Base-by-base conservation (phyloP, 768 basidiomycete genomes). In the Xerocomus spinulosus region DNA sequence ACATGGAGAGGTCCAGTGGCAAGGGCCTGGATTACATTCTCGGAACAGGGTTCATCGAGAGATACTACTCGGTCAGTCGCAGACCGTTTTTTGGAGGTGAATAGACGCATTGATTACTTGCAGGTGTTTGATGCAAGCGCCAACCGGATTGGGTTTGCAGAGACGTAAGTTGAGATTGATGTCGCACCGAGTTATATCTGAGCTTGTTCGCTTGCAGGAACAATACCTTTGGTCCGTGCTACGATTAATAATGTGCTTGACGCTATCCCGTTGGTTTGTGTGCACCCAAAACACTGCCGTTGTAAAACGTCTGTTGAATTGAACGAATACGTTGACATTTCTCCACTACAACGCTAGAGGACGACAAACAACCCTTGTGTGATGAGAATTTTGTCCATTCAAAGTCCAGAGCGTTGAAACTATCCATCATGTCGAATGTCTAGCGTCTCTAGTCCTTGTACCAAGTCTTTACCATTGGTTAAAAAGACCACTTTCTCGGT, bases 151-250 rank as follows among this genome's bases (percentile, higher is more conserved):
- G 50, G 55, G 20, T 49, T 56, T 33, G 54, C 55, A 9, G 37
- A 51, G 46, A 65, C 57, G 60, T 62, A 17, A 54, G 60, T 56
- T 15, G 14, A 23, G 3, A 9, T 44, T 1, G 2, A 2, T 36
- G n/a, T 26, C 25, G 14, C n/a, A n/a, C n/a, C n/a, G n/a, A n/a
- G n/a, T n/a, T 12, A 12, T 5, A 28, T 46, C 39, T 50, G 37
- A 53, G 7, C 21, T 6, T 17, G 20, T n/a, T 13, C 20, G 9
- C 33, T 12, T 18, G 24, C 34, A 62, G 61, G 39, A 55, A 54
- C 10, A 48, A 64, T 29, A 65, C 62, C 3, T 54, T 53, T 32
- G n/a, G n/a, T n/a, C n/a, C n/a, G n/a, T n/a, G n/a, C n/a, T n/a
- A n/a, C n/a, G n/a, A n/a, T n/a, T n/a, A n/a, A n/a, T n/a, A n/a